phyloP scores from a whole-genome alignment of 805 yeast genomes.

The Pichia rugopelliculosa region DNA sequence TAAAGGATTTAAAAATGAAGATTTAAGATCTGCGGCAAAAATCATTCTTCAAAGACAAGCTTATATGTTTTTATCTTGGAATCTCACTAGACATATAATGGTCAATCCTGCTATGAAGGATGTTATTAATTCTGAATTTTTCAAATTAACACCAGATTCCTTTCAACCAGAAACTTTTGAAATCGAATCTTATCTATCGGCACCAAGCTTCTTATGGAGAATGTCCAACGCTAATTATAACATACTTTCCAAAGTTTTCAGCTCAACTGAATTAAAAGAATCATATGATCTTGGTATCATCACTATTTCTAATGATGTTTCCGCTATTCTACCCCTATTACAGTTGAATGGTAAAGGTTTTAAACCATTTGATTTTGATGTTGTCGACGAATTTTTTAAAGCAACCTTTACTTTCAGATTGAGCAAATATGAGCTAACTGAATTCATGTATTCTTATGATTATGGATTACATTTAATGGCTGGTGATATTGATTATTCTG shows the following conservation, averaged over 20 bases:
- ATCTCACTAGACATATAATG: background rate
- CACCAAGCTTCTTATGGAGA: constrained; percentile 3
- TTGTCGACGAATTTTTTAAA: background rate
- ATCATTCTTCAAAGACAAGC: background rate
- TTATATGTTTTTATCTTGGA: background rate
- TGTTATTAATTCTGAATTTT: background rate
- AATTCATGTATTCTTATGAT: background rate
- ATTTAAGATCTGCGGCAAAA: background rate
- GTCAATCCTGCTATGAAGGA: background rate
- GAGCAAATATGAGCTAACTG: background rate
- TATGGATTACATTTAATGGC: background rate
- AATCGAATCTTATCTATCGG: background rate
- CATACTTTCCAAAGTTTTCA: background rate
- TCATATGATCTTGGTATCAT: background rate
- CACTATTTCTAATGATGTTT: background rate
- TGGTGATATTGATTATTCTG: background rate
- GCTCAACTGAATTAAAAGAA: background rate
- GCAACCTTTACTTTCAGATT: background rate
- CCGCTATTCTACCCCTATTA: background rate
- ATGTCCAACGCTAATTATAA: background rate
- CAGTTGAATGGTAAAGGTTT: background rate
- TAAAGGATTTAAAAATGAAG: background rate
- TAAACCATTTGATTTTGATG: background rate
- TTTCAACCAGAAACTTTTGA: constrained; percentile 1
- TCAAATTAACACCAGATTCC: background rate